Conservation (phyloP, 495 filamentous ascomycete species). For the Aspergillus carlsbadensis region DNA sequence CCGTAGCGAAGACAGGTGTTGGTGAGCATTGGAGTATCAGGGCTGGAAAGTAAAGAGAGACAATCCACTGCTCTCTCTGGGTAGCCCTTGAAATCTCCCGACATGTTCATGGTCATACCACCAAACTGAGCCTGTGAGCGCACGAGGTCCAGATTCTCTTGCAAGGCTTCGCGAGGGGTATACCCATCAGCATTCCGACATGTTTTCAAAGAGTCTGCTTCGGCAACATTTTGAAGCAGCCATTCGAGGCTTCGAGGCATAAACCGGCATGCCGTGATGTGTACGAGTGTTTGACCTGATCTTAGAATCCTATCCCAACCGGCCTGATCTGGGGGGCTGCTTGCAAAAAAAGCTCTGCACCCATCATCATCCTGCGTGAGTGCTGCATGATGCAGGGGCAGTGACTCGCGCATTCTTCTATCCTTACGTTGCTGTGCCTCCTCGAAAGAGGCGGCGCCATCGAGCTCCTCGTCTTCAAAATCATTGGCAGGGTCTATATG, state of each 20-base stretch:
- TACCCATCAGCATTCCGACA: constrained; percentile 26
- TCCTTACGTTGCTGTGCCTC: constrained; percentile 14
- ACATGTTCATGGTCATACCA: constrained; percentile 14
- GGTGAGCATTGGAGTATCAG: constrained; percentile 12
- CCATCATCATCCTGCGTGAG: constrained; percentile 19
- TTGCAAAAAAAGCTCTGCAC: constrained; percentile 18
- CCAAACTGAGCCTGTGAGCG: constrained; percentile 13
- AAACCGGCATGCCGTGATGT: constrained; percentile 22
- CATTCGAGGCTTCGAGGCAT: constrained; percentile 24
- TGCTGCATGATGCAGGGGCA: constrained; percentile 23
- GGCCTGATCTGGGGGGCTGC: constrained; percentile 14
- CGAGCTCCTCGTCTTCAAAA: constrained; percentile 19
- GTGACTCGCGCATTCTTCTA: constrained; percentile 17
- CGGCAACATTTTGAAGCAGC: constrained; percentile 23
- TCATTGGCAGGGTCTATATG: constrained; percentile 15
- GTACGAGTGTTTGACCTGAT: constrained; percentile 22
- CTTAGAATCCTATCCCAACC: constrained; percentile 15
- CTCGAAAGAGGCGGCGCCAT: constrained; percentile 8
- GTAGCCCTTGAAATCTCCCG: constrained; percentile 26
- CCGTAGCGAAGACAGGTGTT: constrained; percentile 24
- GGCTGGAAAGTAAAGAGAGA: constrained; percentile 21
- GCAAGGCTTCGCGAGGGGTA: constrained; percentile 26
- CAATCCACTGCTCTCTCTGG: constrained; percentile 22
- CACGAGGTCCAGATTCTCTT: constrained; percentile 20
- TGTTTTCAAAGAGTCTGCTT: constrained; percentile 17